These are phyloP conservation scores for Tylopilus rubrobrunneus DNA, from an alignment of 768 basidiomycete species.

Conservation along the genomic window DNA sequence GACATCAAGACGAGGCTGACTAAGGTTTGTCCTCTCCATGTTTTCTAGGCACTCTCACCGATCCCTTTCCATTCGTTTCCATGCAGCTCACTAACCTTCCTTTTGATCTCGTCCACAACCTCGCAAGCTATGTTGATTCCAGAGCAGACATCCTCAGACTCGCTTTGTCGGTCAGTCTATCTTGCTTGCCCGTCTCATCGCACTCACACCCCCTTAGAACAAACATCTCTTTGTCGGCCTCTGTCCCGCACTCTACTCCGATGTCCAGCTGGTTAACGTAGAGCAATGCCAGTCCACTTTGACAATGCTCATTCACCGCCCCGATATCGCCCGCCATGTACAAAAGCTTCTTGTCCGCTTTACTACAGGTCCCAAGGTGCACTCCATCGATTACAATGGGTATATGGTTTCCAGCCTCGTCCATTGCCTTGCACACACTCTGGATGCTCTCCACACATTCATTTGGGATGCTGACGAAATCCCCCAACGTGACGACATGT, in stretches of 20 bases:
- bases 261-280: slow-evolving; percentile 49
- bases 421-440: slow-evolving; percentile 43
- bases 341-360: slow-evolving; percentile 50
- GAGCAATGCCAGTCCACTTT: slow-evolving; percentile 65
- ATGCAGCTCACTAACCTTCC: slow-evolving; percentile 36
- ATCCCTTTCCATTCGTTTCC: not conserved
- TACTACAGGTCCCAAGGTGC: slow-evolving; percentile 27
- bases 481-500: slow-evolving; percentile 69
- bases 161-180: slow-evolving; percentile 51
- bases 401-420: slow-evolving; percentile 49
- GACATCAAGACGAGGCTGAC: not conserved
- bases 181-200: not conserved
- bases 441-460: slow-evolving; percentile 66
- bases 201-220: slow-evolving; percentile 40
- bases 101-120: slow-evolving; percentile 63
- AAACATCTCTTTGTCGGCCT: slow-evolving; percentile 47
- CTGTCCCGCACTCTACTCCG: slow-evolving; percentile 56
- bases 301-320: slow-evolving; percentile 53
- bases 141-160: slow-evolving; percentile 56
- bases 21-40: not conserved
- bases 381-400: slow-evolving; percentile 14
- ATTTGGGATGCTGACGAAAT: slow-evolving; percentile 70
- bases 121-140: slow-evolving; percentile 50
- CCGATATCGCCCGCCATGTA: slow-evolving; percentile 65
- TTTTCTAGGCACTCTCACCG: not conserved